Percentiles rank a stretch among this genome's conserved stretches.
Evolutionary conservation across 768 basidiomycete species (phyloP).

Genomic region (Tricholoma hemisulphureum): DNA sequence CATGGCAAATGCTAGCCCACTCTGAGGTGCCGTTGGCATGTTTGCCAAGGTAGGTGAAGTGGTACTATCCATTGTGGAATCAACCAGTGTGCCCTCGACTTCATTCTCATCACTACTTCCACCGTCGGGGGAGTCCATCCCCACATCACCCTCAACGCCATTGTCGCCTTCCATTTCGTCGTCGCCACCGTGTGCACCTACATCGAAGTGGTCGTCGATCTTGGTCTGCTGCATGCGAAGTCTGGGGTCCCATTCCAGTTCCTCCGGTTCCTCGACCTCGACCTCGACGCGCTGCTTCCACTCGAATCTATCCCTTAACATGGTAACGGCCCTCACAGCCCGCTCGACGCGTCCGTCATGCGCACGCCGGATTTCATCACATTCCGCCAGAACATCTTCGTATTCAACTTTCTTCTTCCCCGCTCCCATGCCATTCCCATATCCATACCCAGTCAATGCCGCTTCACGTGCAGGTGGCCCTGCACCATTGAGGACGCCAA

Average conservation of each 20-base stretch:
- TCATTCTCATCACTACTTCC: constrained; percentile 24
- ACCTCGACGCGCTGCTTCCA: constrained; percentile 82
- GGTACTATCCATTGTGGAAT: constrained; percentile 19
- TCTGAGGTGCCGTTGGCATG: neutral
- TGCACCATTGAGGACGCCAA: constrained; percentile 44
- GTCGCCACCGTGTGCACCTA: constrained; percentile 21
- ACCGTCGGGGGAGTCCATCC: constrained; percentile 17
- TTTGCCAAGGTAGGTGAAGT: constrained; percentile 19
- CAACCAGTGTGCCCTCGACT: constrained; percentile 30
- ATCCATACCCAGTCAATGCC: constrained; percentile 7
- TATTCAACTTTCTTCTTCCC: constrained; percentile 45
- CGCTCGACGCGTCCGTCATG: constrained; percentile 78
- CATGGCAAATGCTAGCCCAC: neutral
- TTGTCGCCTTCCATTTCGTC: constrained; percentile 20
- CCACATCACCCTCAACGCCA: constrained; percentile 17
- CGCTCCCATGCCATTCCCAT: neutral
- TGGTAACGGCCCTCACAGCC: constrained; percentile 73
- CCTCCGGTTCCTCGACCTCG: constrained; percentile 76
- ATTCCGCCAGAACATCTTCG: constrained; percentile 66
- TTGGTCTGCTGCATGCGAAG: constrained; percentile 11
- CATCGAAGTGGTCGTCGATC: constrained; percentile 12
- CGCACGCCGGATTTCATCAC: constrained; percentile 60
- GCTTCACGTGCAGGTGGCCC: constrained; percentile 28
- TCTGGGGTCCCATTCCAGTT: constrained; percentile 69
- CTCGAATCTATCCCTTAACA: constrained; percentile 78